Evolutionary conservation across 371 early-diverging fungal genomes (phyloP), one percentile per base, ranked within the genome.

Genomic region (Mortierella sp.): DNA sequence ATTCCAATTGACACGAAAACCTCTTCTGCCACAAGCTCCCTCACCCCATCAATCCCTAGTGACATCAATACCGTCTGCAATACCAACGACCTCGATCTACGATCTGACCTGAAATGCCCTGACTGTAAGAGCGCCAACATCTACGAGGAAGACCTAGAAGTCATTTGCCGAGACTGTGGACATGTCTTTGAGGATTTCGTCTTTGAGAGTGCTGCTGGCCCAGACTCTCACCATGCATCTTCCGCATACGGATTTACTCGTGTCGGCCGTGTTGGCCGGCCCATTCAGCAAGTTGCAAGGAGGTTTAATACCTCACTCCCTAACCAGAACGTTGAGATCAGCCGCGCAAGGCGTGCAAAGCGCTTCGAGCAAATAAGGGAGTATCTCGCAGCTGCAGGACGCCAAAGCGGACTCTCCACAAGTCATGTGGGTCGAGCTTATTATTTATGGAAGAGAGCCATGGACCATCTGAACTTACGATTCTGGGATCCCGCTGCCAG

Each of bases 111-210:
- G n/a, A n/a, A 43, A 47, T 70, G 70, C 24, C 70, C 70, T 24
- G 62, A 24, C 1, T 70, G 70, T 40, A 20, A 20, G n/a, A 37
- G 65, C 20, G 35, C 20, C 20, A 64, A 58, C 20, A 47, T 64
- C 10, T 20, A 26, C 22, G 57, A 45, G 12, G 71, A 71, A 47
- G 22, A 32, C 26, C 20, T 9, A 11, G 49, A 57, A 2, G 49
- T 52, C 51, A 57, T 64, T 22, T 71, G 71, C 28, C 60, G 49
- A 26, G 57, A 59, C 58, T 71, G 71, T 26, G 71, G 71, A 2
- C 65, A 32, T 49, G 64, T 71, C 39, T 54, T 71, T 43, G 60
- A 64, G 8, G 65, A 40, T 8, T 32, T 16, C 20, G 20, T 68
- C 35, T 47, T 58, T 35, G 47, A 57, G n/a, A 22, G 16, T 5